These are phyloP conservation scores for Podospora pseudopauciseta DNA, from an alignment of 495 filamentous ascomycete species.

Conservation along the genomic window DNA sequence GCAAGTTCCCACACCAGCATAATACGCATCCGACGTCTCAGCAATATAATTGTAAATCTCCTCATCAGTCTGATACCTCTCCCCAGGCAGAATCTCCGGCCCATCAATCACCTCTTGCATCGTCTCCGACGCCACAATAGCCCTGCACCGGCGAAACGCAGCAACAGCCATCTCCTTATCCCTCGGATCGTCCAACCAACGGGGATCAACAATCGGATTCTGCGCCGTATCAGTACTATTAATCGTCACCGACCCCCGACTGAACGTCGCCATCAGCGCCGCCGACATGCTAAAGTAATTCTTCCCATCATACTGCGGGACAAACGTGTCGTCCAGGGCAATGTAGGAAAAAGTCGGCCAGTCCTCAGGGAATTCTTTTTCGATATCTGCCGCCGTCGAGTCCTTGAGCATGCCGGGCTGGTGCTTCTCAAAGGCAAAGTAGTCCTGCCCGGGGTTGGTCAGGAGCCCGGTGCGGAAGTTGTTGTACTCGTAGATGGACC, in stretches of 20 bases:
- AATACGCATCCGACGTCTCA: conserved; percentile 42
- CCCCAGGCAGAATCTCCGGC: conserved; percentile 1
- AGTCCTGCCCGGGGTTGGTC: conserved; percentile 43
- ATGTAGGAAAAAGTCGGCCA: conserved; percentile 46
- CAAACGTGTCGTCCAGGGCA: conserved; percentile 48
- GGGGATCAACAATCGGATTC: conserved; percentile 45
- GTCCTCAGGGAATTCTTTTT: conserved; percentile 25
- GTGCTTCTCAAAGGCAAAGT: conserved; percentile 49
- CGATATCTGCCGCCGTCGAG: conserved; percentile 5
- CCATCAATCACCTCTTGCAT: not conserved
- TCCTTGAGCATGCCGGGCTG: conserved; percentile 16
- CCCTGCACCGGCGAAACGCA: conserved; percentile 36
- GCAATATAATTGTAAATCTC: conserved; percentile 20
- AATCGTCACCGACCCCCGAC: conserved; percentile 55
- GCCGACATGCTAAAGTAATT: conserved; percentile 30
- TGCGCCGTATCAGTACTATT: conserved; percentile 37
- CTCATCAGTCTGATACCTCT: conserved; percentile 1
- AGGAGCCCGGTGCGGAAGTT: conserved; percentile 33
- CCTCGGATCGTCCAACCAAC: conserved; percentile 42
- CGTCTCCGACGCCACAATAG: not conserved
- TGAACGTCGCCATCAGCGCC: conserved; percentile 43
- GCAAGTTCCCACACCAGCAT: conserved; percentile 47
- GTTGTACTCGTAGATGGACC: conserved; percentile 27
- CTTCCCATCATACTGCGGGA: conserved; percentile 31
- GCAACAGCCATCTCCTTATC: conserved; percentile 47